Evolutionary conservation across 179 eudicot genomes (phyloP).

Genomic region (Amaranthus tricolor): DNA sequence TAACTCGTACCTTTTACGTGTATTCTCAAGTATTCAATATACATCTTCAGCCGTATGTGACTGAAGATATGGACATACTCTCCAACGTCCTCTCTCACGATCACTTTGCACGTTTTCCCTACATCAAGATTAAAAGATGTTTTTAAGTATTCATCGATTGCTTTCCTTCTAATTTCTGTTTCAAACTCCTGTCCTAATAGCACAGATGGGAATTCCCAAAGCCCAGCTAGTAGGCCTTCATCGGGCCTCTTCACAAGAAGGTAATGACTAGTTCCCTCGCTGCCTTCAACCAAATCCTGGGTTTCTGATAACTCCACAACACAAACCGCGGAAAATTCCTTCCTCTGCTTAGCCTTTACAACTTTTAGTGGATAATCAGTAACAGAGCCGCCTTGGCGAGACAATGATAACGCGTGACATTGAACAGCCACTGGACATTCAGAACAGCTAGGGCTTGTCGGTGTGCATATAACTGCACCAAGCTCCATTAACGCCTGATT

Average conservation of each 20-base stretch:
- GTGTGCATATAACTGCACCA: constrained; percentile 84
- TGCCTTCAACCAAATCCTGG: constrained; percentile 16
- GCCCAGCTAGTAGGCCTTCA: constrained; percentile 92
- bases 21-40: constrained; percentile 64
- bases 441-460: constrained; percentile 62
- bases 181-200: constrained; percentile 54
- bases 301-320: constrained; percentile 67
- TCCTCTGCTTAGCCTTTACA: constrained; percentile 71
- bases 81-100: constrained; percentile 77
- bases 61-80: constrained; percentile 76
- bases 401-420: constrained; percentile 63
- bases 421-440: constrained; percentile 68
- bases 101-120: constrained; percentile 40
- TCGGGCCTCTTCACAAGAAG: constrained; percentile 91
- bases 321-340: constrained; percentile 80
- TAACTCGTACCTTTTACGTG: constrained; percentile 49
- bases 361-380: constrained; percentile 82
- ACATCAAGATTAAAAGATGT: constrained; percentile 52
- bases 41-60: constrained; percentile 93
- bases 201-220: constrained; percentile 97
- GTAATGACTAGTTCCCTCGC: constrained; percentile 38
- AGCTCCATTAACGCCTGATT: constrained; percentile 98
- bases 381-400: constrained; percentile 44
- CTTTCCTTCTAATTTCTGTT: constrained; percentile 46
- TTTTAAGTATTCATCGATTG: constrained; percentile 55